Conservation (phyloP, 371 early-diverging fungal genomes). For the Haplosporangium sp. region DNA sequence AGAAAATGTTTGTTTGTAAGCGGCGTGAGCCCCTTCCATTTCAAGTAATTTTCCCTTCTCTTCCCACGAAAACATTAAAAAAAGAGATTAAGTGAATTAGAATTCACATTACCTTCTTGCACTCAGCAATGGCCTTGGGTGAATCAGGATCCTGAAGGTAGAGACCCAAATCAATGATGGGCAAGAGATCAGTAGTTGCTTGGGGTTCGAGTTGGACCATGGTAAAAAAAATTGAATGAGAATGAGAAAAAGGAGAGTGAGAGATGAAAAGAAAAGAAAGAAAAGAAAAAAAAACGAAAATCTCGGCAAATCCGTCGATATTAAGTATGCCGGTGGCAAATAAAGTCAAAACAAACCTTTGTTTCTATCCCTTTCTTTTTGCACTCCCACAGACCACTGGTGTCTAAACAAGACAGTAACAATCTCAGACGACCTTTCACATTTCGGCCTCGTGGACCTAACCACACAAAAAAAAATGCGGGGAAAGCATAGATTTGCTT, state of each 20-base stretch:
- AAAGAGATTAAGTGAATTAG: background rate
- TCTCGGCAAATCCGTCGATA: slow-evolving; percentile 10
- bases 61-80: slow-evolving; percentile 14
- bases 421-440: no score
- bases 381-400: background rate
- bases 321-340: background rate
- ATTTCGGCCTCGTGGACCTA: background rate
- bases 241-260: slow-evolving; percentile 5
- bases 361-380: no score
- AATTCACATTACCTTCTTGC: slow-evolving; percentile 47
- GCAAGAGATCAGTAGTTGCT: slow-evolving; percentile 59
- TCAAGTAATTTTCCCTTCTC: background rate
- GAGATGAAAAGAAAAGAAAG: slow-evolving; percentile 9
- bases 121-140: slow-evolving; percentile 61
- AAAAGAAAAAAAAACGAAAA: slow-evolving; percentile 10
- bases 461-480: slow-evolving; percentile 12
- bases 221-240: slow-evolving; percentile 4
- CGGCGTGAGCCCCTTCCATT: background rate
- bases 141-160: slow-evolving; percentile 65
- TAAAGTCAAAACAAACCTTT: no score
- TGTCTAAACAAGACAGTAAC: no score
- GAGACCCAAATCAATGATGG: slow-evolving; percentile 67
- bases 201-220: slow-evolving; percentile 29
- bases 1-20: background rate
- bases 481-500: background rate